Base-by-base conservation (phyloP, 805 yeast genomes). In the Saturnispora diversa region DNA sequence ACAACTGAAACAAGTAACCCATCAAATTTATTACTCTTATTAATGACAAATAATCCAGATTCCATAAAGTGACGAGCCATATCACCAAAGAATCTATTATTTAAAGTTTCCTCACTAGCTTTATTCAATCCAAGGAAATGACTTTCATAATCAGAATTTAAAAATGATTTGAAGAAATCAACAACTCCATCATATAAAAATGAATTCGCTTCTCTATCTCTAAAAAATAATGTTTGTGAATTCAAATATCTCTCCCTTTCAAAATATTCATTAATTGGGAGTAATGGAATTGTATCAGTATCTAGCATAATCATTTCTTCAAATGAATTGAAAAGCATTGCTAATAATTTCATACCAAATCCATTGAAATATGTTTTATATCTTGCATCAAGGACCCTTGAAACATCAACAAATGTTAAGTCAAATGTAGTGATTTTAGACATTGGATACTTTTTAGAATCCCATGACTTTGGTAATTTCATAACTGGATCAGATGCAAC, bases 251-350 rank as follows among this genome's bases (percentile, higher is more conserved):
- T 59, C n/a, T 52, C 47, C 24, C 64, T 48, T 15, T 60, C 50
- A 42, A 69, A 63, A 44, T 70, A 70, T 6, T 59, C 44, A n/a
- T 50, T 49, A 10, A 61, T 52, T 2, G 69, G 61, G 12, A 63
- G 49, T 35, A 68, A 49, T 11, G 61, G 64, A 27, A 69, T 64
- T 0, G 71, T 58, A 52, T 74, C 80, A 3, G 80, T 72, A 55
- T 75, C 80, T 44, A 75, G 50, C 48, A 75, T 55, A 28, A 75
- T 63, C 57, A 65, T 67, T 40, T 75, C 79, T 48, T 72, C 76
- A 51, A 70, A 75, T 2, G 79, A 68, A 45, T 70, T 77, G 55
- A 79, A 78, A 27, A 75, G 45, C 20, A 71, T 63, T 1, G 84
- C 80, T 24, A 77, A 50, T 55, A 79, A 66, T 52, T 78, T 80